These are phyloP conservation scores for Vitis cinerea DNA, from an alignment of 164 flowering plant genomes.

Conservation along the genomic window DNA sequence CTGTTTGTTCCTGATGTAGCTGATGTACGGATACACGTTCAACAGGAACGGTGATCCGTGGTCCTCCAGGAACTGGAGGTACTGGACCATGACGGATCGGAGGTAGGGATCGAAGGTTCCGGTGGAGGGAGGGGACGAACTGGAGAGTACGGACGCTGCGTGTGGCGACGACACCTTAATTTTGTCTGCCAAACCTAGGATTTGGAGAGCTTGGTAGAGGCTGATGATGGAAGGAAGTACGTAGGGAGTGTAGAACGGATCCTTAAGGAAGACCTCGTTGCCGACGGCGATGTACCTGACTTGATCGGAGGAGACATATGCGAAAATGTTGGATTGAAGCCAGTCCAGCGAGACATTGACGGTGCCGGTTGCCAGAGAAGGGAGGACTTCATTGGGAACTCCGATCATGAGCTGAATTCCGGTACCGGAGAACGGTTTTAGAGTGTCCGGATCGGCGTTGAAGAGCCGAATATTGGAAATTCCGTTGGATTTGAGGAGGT, in stretches of 20 bases:
- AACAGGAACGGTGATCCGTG: constrained; percentile 38
- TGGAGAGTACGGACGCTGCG: constrained; percentile 34
- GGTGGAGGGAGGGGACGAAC: constrained; percentile 45
- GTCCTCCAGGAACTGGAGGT: constrained; percentile 29
- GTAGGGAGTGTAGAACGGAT: constrained; percentile 31
- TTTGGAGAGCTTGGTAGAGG: constrained; percentile 38
- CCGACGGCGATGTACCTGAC: constrained; percentile 47
- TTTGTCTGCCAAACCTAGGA: constrained; percentile 17
- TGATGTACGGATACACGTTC: constrained; percentile 46
- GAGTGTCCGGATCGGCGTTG: constrained; percentile 30
- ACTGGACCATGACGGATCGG: constrained; percentile 17
- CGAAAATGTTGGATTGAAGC: constrained; percentile 38
- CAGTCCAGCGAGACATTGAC: constrained; percentile 20
- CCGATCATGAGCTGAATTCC: constrained; percentile 42
- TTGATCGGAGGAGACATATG: constrained; percentile 25
- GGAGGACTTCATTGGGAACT: constrained; percentile 45
- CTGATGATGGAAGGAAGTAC: constrained; percentile 41
- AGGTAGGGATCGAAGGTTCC: constrained; percentile 32
- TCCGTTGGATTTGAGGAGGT: constrained; percentile 34
- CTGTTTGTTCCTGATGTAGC: constrained; percentile 24
- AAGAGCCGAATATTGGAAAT: constrained; percentile 41
- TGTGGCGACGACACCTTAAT: constrained; percentile 46
- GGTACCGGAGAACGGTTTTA: constrained; percentile 34
- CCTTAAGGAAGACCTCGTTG: constrained; percentile 43
- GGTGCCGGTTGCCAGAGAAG: constrained; percentile 27